Conservation (phyloP, 495 filamentous ascomycete genomes). For the Penicillium arizonense region DNA sequence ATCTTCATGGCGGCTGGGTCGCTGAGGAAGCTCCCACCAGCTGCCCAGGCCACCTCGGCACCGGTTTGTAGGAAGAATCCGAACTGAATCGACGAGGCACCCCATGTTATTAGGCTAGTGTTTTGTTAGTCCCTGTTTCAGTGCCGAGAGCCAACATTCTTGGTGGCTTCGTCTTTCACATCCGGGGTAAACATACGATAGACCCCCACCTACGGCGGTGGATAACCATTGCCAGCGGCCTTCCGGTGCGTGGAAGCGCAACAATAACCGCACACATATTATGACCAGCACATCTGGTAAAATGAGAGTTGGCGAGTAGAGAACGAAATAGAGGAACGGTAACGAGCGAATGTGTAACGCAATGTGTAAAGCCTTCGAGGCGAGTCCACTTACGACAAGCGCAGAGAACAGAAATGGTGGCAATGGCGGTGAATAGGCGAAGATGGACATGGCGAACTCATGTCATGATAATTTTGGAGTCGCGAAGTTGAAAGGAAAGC, state of each 20-base stretch:
- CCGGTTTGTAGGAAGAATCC: slow-evolving; percentile 45
- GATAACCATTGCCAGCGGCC: slow-evolving; percentile 24
- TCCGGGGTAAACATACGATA: slow-evolving; percentile 27
- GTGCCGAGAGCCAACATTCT: background rate
- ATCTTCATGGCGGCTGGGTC: slow-evolving; percentile 45
- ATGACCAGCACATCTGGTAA: slow-evolving; percentile 37
- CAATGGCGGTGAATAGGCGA: slow-evolving; percentile 23
- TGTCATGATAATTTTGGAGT: slow-evolving; percentile 13
- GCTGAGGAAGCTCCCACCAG: slow-evolving; percentile 35
- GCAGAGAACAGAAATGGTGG: slow-evolving; percentile 35
- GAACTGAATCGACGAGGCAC: slow-evolving; percentile 35
- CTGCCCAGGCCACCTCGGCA: slow-evolving; percentile 40
- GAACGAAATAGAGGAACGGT: slow-evolving; percentile 35
- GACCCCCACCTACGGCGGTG: slow-evolving; percentile 25
- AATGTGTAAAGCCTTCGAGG: slow-evolving; percentile 37
- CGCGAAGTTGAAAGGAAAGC: background rate
- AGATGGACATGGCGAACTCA: slow-evolving; percentile 23
- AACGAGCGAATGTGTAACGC: slow-evolving; percentile 34
- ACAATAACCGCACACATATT: slow-evolving; percentile 22
- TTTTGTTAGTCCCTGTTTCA: slow-evolving; percentile 6
- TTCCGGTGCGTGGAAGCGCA: slow-evolving; percentile 24
- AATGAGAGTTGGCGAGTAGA: slow-evolving; percentile 37
- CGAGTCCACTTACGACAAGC: slow-evolving; percentile 33
- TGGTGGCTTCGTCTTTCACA: background rate
- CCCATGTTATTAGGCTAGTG: slow-evolving; percentile 28